Evolutionary conservation across 371 early-diverging fungal genomes (phyloP).

Genomic region (Haplosporangium sp.): DNA sequence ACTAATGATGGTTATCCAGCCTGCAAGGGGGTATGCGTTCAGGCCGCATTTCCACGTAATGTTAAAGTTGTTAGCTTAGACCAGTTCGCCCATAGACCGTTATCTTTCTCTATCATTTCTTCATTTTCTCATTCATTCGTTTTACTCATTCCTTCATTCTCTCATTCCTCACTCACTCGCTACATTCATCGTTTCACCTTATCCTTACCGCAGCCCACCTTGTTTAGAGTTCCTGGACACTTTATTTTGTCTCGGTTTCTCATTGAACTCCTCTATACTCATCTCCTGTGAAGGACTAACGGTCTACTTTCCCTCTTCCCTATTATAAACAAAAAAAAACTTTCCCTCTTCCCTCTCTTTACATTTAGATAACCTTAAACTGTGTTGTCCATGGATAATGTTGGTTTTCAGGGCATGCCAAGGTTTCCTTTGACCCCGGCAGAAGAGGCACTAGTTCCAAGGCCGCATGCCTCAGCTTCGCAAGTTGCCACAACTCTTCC

Average conservation of each 20-base stretch:
- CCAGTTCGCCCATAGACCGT: too few species aligned
- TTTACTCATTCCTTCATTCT: neutral
- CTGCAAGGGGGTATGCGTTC: too few species aligned
- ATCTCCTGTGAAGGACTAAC: too few species aligned
- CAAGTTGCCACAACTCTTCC: constrained; percentile 38
- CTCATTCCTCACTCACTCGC: too few species aligned
- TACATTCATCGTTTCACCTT: too few species aligned
- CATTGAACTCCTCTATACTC: too few species aligned
- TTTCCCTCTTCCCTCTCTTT: neutral
- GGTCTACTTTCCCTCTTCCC: too few species aligned
- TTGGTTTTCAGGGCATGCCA: constrained; percentile 32
- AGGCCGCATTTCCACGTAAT: too few species aligned
- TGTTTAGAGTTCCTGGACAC: too few species aligned
- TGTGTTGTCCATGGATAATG: neutral
- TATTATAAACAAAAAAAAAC: neutral
- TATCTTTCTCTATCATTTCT: neutral
- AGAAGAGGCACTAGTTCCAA: constrained; percentile 33
- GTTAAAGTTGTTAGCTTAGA: too few species aligned
- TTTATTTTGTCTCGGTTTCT: too few species aligned
- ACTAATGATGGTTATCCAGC: too few species aligned
- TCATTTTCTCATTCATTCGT: neutral
- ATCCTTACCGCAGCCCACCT: neutral
- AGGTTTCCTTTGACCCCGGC: constrained; percentile 33
- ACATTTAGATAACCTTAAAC: neutral
- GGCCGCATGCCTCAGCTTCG: constrained; percentile 35